These are phyloP conservation scores for Yarrowia sp. DNA, from an alignment of 805 yeast species.

Conservation along the genomic window DNA sequence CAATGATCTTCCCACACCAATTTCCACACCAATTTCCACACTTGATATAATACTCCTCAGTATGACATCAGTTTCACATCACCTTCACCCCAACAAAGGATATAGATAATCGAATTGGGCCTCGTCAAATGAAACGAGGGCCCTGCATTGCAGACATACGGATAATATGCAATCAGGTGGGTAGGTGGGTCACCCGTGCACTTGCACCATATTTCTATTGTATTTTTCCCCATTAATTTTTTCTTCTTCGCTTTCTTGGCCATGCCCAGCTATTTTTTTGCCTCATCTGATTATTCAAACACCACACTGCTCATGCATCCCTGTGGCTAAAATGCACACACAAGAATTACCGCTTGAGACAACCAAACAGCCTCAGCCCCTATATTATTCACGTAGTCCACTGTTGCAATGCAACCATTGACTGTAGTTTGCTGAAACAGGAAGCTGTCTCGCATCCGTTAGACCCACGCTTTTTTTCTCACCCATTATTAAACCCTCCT, in stretches of 20 bases:
- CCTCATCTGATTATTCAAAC: not conserved
- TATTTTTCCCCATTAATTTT: not conserved
- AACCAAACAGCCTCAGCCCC: not conserved
- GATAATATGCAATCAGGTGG: not conserved
- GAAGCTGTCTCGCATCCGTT: not conserved
- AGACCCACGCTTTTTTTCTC: not conserved
- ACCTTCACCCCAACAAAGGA: not conserved
- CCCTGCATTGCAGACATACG: not conserved
- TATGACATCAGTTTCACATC: not conserved
- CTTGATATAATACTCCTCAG: too few species aligned
- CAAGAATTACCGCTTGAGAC: not conserved
- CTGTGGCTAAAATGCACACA: not conserved
- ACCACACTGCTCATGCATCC: not conserved
- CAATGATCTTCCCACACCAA: too few species aligned
- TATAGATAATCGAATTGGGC: not conserved
- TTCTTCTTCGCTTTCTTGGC: not conserved
- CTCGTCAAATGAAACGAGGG: not conserved
- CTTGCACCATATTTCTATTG: not conserved
- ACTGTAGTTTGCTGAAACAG: not conserved
- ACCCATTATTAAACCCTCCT: not conserved
- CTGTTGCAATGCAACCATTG: too few species aligned
- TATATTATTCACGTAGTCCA: not conserved
- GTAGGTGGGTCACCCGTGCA: not conserved
- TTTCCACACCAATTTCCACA: too few species aligned
- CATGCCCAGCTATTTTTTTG: not conserved